These are phyloP conservation scores for Fragaria iinumae DNA, from an alignment of 306 rosid species.

Conservation along the genomic window DNA sequence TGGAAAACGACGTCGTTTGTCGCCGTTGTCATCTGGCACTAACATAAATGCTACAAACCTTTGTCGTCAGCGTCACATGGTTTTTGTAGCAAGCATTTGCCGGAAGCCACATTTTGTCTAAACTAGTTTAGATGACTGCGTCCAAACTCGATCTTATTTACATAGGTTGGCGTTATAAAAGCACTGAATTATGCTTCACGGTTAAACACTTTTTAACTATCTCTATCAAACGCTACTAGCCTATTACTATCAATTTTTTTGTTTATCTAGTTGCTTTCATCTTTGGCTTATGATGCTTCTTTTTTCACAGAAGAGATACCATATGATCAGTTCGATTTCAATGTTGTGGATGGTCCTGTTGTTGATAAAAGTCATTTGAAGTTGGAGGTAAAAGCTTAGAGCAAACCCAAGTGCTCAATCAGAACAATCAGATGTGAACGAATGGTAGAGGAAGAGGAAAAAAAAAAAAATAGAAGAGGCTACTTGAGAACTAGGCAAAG, in stretches of 20 bases:
- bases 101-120: not conserved
- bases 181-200: not conserved
- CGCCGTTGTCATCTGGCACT: not conserved
- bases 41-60: not conserved
- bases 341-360: conserved; percentile 30
- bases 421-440: conserved; percentile 16
- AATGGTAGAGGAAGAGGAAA: conserved; percentile 14
- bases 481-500: conserved; percentile 38
- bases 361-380: conserved; percentile 33
- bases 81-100: not conserved
- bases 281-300: not conserved
- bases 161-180: not conserved
- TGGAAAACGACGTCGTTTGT: not conserved
- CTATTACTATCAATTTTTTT: too few species aligned
- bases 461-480: conserved; percentile 24
- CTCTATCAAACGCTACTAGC: too few species aligned
- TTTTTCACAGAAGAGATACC: conserved; percentile 41
- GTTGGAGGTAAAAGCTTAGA: conserved; percentile 2
- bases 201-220: not conserved
- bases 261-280: not conserved
- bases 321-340: conserved; percentile 25
- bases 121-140: too few species aligned
- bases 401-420: not conserved
- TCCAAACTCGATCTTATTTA: too few species aligned
- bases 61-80: not conserved